Conservation (phyloP, 805 yeast genomes). For the Starmerella gropengiesseri region DNA sequence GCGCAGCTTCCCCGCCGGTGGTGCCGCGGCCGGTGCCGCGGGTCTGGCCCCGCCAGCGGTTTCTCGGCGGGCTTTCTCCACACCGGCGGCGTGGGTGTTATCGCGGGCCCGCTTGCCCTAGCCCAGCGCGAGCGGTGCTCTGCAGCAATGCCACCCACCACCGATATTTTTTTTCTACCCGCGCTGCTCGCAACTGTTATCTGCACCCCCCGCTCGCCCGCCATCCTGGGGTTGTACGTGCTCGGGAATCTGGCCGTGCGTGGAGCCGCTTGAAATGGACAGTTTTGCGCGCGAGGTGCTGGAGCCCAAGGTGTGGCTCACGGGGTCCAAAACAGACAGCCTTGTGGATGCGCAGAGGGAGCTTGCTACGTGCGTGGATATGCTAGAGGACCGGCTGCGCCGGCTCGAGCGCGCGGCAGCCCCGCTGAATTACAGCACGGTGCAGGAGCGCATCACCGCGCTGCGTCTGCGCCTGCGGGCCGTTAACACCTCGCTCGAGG, state of each 20-base stretch:
- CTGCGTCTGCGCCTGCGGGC: constrained; percentile 4
- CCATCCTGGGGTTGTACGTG: too few species aligned
- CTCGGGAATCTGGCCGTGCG: too few species aligned
- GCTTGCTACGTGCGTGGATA: constrained; percentile 9
- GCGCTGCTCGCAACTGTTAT: too few species aligned
- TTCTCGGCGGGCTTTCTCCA: too few species aligned
- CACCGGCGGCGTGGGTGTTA: too few species aligned
- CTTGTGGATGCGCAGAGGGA: constrained; percentile 13
- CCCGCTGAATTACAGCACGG: constrained; percentile 3
- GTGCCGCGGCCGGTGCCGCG: neutral
- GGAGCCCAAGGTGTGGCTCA: constrained; percentile 14
- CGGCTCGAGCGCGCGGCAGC: constrained; percentile 1
- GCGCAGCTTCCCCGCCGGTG: neutral
- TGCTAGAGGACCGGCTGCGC: constrained; percentile 13
- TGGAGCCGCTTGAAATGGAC: too few species aligned
- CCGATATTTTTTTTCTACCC: too few species aligned
- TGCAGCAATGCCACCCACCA: too few species aligned
- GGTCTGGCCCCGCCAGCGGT: too few species aligned
- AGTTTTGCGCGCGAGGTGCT: constrained; percentile 12
- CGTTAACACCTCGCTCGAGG: neutral
- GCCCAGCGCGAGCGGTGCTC: too few species aligned
- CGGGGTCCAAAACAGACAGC: constrained; percentile 11
- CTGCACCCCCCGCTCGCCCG: too few species aligned
- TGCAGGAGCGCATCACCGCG: neutral
- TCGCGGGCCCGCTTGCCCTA: too few species aligned